phyloP scores from a whole-genome alignment of 106 monocot genomes.

The Chionographis japonica region DNA sequence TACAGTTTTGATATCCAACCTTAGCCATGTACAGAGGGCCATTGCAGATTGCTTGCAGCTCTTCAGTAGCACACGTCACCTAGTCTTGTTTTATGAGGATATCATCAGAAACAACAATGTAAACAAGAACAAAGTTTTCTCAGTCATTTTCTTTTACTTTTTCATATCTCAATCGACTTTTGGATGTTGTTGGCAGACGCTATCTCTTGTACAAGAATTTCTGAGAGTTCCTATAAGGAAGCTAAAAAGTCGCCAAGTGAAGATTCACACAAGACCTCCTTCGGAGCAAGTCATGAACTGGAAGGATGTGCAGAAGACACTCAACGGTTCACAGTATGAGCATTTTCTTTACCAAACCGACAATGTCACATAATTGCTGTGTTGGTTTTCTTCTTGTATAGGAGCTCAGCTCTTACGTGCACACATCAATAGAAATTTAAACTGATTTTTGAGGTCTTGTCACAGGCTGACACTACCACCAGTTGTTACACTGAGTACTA shows the following conservation, averaged over 20 bases:
- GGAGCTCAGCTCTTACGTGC: too few relatives aligned
- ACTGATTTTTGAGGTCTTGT: too few relatives aligned
- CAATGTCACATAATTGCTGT: slow-evolving; percentile 16
- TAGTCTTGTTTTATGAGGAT: slow-evolving; percentile 43
- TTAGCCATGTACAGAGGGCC: slow-evolving; percentile 23
- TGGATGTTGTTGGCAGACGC: slow-evolving; percentile 10
- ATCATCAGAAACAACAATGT: slow-evolving; percentile 32
- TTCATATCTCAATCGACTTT: neutral
- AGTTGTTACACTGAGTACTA: too few relatives aligned
- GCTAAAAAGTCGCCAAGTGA: slow-evolving; percentile 38
- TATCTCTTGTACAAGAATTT: slow-evolving; percentile 42
- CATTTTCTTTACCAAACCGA: slow-evolving; percentile 40
- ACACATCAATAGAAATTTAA: too few relatives aligned
- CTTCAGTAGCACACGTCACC: slow-evolving; percentile 31
- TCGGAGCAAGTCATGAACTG: slow-evolving; percentile 37
- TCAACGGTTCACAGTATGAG: slow-evolving; percentile 36
- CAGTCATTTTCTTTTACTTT: neutral
- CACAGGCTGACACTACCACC: too few relatives aligned
- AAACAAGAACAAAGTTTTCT: neutral
- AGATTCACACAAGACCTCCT: slow-evolving; percentile 43
- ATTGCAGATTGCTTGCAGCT: slow-evolving; percentile 34
- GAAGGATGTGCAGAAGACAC: slow-evolving; percentile 26
- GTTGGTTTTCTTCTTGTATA: neutral
- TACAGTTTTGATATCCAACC: slow-evolving; percentile 22
- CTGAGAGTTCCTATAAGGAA: slow-evolving; percentile 28